Evolutionary conservation across 352 stramenopile genomes (phyloP), one percentile per base, ranked within the genome.

Genomic region (Phytophthora quininea): DNA sequence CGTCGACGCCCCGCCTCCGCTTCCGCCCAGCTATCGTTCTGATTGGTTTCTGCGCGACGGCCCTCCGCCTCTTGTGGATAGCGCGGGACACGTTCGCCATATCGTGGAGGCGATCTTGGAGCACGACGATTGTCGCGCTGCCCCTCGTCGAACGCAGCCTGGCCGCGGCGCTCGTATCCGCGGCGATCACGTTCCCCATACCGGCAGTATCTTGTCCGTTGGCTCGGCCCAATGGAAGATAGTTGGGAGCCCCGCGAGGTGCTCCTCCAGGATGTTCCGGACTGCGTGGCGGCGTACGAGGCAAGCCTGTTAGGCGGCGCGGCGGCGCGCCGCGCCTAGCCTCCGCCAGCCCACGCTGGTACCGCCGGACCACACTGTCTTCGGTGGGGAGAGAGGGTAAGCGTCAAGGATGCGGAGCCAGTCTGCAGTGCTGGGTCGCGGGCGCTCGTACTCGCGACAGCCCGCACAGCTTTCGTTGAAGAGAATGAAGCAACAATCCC

Each of bases 161-260:
- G 19, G 51, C 45, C 59, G 51, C 27, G 49, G 30, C 8, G 19
- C n/a, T 58, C 30, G 9, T 10, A 9, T 1, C 47, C 57, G 29
- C 35, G 48, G 35, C 59, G 42, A 10, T 31, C 0, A 0, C 0
- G 24, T 55, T 3, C 43, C 59, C n/a, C 1, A 2, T 35, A 53
- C 52, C 40, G 51, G 3, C 5, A 27, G 5, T 66, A 59, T 15
- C 15, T 47, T 0, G 58, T 54, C 1, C 59, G 42, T 9, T 67
- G 50, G 43, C 46, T 68, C 6, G 47, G 53, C 1, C 52, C 45
- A 11, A 62, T 52, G 42, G 0, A 14, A 0, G 45, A 53, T 53
- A 67, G 52, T 12, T 62, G 37, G 24, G 59, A 62, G 4, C 60
- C 60, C 1, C 46, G 46, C 1, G 31, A 12, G 14, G 32, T 55